These are phyloP conservation scores for Leccinum disarticulatum DNA, from an alignment of 768 basidiomycete genomes.

Conservation along the genomic window DNA sequence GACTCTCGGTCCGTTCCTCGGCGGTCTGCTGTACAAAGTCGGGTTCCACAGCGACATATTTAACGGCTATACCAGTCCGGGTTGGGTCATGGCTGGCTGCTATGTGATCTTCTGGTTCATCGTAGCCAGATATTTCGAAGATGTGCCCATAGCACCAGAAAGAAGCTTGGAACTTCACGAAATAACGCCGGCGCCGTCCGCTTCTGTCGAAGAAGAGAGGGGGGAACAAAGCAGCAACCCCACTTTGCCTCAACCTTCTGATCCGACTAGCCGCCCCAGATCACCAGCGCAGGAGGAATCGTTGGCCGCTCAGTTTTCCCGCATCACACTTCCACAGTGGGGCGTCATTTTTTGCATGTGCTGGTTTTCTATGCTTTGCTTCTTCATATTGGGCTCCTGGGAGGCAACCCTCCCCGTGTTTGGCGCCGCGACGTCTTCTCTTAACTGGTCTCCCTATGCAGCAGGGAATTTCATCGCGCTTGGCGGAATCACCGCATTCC, in stretches of 20 bases:
- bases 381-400: conserved; percentile 37
- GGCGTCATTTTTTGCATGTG: conserved; percentile 53
- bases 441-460: conserved; percentile 59
- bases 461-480: conserved; percentile 73
- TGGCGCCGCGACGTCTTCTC: conserved; percentile 40
- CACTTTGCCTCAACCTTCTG: not conserved
- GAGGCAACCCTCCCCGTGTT: conserved; percentile 68
- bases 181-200: not conserved
- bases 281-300: not conserved
- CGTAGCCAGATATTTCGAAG: conserved; percentile 30
- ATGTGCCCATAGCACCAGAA: conserved; percentile 30
- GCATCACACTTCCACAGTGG: not conserved
- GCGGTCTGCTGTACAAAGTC: conserved; percentile 48
- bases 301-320: not conserved
- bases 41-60: conserved; percentile 57
- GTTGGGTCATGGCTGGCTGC: conserved; percentile 49
- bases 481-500: conserved; percentile 59
- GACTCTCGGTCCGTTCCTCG: not conserved
- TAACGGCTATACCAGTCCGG: conserved; percentile 69
- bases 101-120: conserved; percentile 15
- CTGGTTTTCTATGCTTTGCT: conserved; percentile 71
- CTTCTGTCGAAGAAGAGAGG: conserved; percentile 35
- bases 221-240: not conserved
- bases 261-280: not conserved
- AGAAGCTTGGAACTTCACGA: conserved; percentile 11